A percentile compares a stretch with the other conserved stretches of the same genome.
Conservation (phyloP, 2,329 filamentous ascomycete genomes). For the Phaeosphaeria sp. region DNA sequence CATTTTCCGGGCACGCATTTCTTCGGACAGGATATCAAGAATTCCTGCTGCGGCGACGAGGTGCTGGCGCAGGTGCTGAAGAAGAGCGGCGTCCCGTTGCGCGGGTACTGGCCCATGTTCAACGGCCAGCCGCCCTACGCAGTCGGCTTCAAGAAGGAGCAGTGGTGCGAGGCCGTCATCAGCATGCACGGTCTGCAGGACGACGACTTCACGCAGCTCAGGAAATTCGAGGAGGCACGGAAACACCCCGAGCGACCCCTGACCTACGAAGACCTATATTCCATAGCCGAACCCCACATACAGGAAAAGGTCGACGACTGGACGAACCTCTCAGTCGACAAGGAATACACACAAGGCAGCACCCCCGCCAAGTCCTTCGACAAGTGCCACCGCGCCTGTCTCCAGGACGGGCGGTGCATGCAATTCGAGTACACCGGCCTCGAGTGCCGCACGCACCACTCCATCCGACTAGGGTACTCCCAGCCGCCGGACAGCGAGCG, state of each 20-base stretch:
- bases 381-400: slow-evolving; percentile 37
- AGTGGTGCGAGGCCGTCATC: slow-evolving; percentile 55
- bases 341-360: slow-evolving; percentile 26
- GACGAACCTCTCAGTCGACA: slow-evolving; percentile 43
- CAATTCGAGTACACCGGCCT: slow-evolving; percentile 41
- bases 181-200: slow-evolving; percentile 46
- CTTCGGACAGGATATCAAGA: slow-evolving; percentile 44
- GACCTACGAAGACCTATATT: slow-evolving; percentile 44
- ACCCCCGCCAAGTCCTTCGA: slow-evolving; percentile 33
- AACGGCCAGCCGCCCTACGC: slow-evolving; percentile 52
- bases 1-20: slow-evolving; percentile 40
- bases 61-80: slow-evolving; percentile 48
- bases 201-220: slow-evolving; percentile 36
- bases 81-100: slow-evolving; percentile 43
- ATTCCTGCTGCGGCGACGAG: slow-evolving; percentile 49
- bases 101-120: slow-evolving; percentile 54
- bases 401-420: slow-evolving; percentile 36
- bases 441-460: slow-evolving; percentile 36
- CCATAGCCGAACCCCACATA: slow-evolving; percentile 35
- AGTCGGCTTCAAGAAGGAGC: slow-evolving; percentile 46
- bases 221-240: slow-evolving; percentile 36
- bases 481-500: slow-evolving; percentile 27
- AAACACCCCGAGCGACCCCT: slow-evolving; percentile 33
- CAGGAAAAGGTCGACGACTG: slow-evolving; percentile 37
- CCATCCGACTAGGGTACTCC: slow-evolving; percentile 38